These are phyloP conservation scores for Sparassis latifolia DNA, from an alignment of 1,284 basidiomycete genomes.

Conservation along the genomic window DNA sequence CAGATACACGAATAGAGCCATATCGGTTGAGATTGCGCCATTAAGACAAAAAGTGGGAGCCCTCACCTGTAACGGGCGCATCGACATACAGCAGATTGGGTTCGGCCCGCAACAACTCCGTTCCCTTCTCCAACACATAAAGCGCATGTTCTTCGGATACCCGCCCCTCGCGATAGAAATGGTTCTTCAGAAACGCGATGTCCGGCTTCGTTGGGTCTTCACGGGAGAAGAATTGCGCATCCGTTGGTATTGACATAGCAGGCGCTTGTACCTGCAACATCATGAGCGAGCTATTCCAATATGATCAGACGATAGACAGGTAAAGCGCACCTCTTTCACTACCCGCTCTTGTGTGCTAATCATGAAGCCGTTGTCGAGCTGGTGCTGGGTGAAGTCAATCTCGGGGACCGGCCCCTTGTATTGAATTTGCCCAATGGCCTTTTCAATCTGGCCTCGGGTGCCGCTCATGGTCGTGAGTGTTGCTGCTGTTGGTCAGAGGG, in stretches of 20 bases:
- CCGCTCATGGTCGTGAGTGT: slow-evolving; percentile 21
- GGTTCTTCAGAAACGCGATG: slow-evolving; percentile 96
- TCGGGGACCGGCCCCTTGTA: slow-evolving; percentile 57
- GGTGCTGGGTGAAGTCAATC: slow-evolving; percentile 86
- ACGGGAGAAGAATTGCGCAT: slow-evolving; percentile 89
- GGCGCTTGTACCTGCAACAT: slow-evolving; percentile 81
- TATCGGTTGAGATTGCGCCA: background rate
- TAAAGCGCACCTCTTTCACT: slow-evolving; percentile 65
- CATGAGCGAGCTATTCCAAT: background rate
- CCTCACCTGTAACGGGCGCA: slow-evolving; percentile 86
- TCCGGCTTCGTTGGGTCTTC: slow-evolving; percentile 87
- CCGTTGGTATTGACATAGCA: slow-evolving; percentile 87
- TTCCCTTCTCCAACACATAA: slow-evolving; percentile 79
- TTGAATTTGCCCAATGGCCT: slow-evolving; percentile 70
- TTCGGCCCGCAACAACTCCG: slow-evolving; percentile 72
- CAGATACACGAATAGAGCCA: background rate
- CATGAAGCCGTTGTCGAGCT: slow-evolving; percentile 81
- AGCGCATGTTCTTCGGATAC: slow-evolving; percentile 87
- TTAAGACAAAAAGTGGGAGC: background rate
- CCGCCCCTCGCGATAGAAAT: slow-evolving; percentile 95
- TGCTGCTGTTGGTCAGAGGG: slow-evolving; percentile 8
- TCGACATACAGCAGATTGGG: slow-evolving; percentile 86
- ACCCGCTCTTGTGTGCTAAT: slow-evolving; percentile 85
- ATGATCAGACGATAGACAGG: background rate
- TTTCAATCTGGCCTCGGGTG: slow-evolving; percentile 52